Evolutionary conservation across 805 yeast genomes (phyloP).

Genomic region (Metschnikowia amazonensis): DNA sequence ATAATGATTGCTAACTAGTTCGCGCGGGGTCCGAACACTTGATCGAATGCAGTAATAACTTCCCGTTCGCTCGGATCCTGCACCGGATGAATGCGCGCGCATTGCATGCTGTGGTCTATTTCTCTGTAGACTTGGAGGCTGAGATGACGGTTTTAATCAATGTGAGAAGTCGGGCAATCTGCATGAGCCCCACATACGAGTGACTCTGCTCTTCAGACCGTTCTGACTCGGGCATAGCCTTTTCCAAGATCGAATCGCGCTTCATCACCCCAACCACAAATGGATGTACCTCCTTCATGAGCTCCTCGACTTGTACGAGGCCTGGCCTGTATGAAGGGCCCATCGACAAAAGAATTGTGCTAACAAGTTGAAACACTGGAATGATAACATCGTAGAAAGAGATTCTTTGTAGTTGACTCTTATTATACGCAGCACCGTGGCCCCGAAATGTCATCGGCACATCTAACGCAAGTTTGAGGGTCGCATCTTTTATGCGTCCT

Average conservation of each 20-base stretch:
- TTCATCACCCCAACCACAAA: conserved; percentile 61
- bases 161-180: conserved; percentile 38
- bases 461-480: conserved; percentile 49
- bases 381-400: conserved; percentile 65
- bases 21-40: background rate
- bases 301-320: conserved; percentile 46
- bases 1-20: background rate
- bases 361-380: conserved; percentile 69
- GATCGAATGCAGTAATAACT: background rate
- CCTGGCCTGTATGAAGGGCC: conserved; percentile 71
- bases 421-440: background rate
- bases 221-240: background rate
- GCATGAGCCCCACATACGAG: conserved; percentile 40
- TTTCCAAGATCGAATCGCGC: conserved; percentile 45
- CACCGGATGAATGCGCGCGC: conserved; percentile 3
- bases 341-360: conserved; percentile 65
- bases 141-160: conserved; percentile 14
- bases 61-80: background rate
- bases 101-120: conserved; percentile 1
- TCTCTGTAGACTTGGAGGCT: conserved; percentile 8
- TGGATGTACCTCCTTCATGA: conserved; percentile 51
- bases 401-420: conserved; percentile 20
- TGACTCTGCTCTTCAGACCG: conserved; percentile 24
- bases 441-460: conserved; percentile 41
- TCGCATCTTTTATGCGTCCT: conserved; percentile 4